A percentile compares a stretch with the other conserved stretches of the same genome.
Conservation (phyloP, 371 early-diverging fungal species). For the Haplosporangium sp. region DNA sequence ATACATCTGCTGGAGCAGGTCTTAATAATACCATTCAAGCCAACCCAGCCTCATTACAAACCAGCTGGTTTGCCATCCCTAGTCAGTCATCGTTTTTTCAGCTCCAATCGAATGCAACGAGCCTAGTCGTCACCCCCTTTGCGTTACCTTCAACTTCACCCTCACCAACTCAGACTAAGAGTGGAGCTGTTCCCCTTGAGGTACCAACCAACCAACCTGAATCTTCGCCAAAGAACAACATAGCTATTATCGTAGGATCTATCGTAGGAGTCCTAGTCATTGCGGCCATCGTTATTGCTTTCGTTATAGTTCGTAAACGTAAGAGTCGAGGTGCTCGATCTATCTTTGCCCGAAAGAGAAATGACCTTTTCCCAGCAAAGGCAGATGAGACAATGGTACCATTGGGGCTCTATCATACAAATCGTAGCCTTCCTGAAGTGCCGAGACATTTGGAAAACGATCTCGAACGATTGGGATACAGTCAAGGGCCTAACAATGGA, state of each 20-base stretch:
- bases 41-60: neutral
- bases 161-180: neutral
- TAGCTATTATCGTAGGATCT: slow-evolving; percentile 25
- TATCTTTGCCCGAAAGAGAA: slow-evolving; percentile 21
- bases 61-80: neutral
- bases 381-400: slow-evolving; percentile 46
- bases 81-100: neutral
- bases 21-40: neutral
- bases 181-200: neutral
- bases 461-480: slow-evolving; percentile 20
- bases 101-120: neutral
- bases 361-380: slow-evolving; percentile 40
- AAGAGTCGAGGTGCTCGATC: slow-evolving; percentile 11
- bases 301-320: slow-evolving; percentile 16
- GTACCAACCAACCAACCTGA: neutral
- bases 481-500: slow-evolving; percentile 1
- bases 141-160: neutral
- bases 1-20: neutral
- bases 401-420: slow-evolving; percentile 43
- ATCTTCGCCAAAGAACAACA: neutral
- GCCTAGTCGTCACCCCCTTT: neutral
- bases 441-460: slow-evolving; percentile 23
- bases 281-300: slow-evolving; percentile 4
- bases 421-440: slow-evolving; percentile 27
- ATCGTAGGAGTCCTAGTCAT: slow-evolving; percentile 17